Evolutionary conservation across 2,329 filamentous ascomycete genomes (phyloP).

Genomic region (Lachnellula subtilissima): DNA sequence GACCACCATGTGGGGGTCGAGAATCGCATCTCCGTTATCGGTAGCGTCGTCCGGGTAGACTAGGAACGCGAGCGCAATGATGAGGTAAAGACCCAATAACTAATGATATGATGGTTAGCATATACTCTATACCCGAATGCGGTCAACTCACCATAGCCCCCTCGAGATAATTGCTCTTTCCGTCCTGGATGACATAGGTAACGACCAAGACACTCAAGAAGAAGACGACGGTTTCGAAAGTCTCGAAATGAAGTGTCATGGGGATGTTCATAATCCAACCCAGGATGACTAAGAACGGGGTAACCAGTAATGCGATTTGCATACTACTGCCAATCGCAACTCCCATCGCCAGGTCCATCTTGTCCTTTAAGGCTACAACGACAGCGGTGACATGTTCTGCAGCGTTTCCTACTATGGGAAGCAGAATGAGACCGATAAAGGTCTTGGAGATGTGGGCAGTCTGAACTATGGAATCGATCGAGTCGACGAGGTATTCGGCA

Average conservation of each 20-base stretch:
- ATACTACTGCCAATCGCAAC: slow-evolving; percentile 79
- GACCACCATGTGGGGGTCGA: neutral
- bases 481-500: slow-evolving; percentile 72
- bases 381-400: slow-evolving; percentile 79
- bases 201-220: slow-evolving; percentile 72
- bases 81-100: slow-evolving; percentile 47
- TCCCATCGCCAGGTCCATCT: slow-evolving; percentile 71
- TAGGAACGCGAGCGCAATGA: slow-evolving; percentile 56
- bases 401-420: slow-evolving; percentile 76
- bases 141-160: slow-evolving; percentile 54
- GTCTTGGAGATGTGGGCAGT: slow-evolving; percentile 70
- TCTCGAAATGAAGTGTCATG: slow-evolving; percentile 77
- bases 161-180: slow-evolving; percentile 79
- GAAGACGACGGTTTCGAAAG: slow-evolving; percentile 73
- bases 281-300: slow-evolving; percentile 72
- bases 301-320: slow-evolving; percentile 78
- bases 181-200: slow-evolving; percentile 72
- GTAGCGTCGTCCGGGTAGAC: slow-evolving; percentile 51
- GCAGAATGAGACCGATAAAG: slow-evolving; percentile 74
- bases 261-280: slow-evolving; percentile 67
- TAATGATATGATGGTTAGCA: slow-evolving; percentile 39
- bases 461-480: slow-evolving; percentile 67
- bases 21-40: neutral
- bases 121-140: no score
- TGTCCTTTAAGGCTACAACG: slow-evolving; percentile 71